Conservation (phyloP, 2,329 filamentous ascomycete species). For the Sclerotinia glacialis region DNA sequence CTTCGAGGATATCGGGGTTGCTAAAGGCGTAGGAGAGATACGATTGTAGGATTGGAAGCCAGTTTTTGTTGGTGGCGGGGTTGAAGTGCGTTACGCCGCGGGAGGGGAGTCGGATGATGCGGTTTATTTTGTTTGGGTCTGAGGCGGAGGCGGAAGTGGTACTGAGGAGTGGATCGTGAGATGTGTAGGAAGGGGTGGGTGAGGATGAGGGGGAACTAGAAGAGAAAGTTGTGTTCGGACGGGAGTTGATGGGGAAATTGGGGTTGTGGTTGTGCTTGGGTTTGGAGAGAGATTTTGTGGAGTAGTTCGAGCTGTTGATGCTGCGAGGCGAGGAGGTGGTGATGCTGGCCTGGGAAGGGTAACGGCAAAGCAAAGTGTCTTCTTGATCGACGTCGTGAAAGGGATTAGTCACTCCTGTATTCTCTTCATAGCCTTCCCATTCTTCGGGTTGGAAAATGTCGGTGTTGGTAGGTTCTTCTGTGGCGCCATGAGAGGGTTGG, state of each 20-base stretch:
- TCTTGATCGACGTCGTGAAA: neutral
- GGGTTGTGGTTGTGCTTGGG: neutral
- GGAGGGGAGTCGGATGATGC: neutral
- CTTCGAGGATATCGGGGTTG: conserved; percentile 29
- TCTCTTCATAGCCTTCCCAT: neutral
- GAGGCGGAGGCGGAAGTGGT: neutral
- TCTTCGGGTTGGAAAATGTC: neutral
- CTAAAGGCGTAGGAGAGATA: conserved; percentile 27
- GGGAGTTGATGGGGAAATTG: neutral
- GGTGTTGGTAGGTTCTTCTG: neutral
- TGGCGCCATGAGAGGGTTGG: neutral
- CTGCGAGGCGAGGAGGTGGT: neutral
- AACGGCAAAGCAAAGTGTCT: neutral
- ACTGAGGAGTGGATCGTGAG: neutral
- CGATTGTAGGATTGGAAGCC: conserved; percentile 23
- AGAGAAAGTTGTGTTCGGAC: neutral
- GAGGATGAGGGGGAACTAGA: neutral
- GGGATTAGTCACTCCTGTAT: neutral
- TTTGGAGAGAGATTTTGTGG: neutral
- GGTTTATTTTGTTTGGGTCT: neutral
- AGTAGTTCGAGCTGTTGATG: neutral
- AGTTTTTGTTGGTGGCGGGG: conserved; percentile 10
- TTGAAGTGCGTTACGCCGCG: neutral
- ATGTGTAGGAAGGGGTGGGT: neutral
- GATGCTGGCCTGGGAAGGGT: neutral